Evolutionary conservation across 805 yeast species (phyloP).

Genomic region (Starmera quercuum): DNA sequence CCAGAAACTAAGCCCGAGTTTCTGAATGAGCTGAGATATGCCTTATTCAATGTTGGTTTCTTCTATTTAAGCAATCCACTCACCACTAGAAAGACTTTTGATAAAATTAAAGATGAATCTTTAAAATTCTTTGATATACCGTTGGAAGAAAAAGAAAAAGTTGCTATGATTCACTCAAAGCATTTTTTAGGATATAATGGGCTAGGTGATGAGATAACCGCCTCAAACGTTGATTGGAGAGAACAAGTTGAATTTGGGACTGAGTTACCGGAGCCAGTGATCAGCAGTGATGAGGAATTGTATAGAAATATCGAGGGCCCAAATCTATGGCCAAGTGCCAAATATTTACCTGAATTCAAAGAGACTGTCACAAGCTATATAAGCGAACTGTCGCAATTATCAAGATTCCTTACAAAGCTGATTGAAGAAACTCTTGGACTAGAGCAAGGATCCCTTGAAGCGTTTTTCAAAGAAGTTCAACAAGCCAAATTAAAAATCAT

Average conservation of each 20-base stretch:
- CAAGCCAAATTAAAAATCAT: conserved; percentile 32
- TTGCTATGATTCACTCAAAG: conserved; percentile 34
- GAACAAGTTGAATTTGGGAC: conserved; percentile 42
- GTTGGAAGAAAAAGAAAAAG: conserved; percentile 26
- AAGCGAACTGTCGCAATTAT: conserved; percentile 35
- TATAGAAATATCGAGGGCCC: conserved; percentile 41
- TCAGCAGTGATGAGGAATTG: conserved; percentile 19
- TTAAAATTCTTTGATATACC: conserved; percentile 32
- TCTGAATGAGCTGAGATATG: conserved; percentile 44
- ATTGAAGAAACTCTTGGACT: conserved; percentile 52
- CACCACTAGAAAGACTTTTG: conserved; percentile 16
- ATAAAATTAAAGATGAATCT: conserved; percentile 23
- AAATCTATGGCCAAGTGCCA: conserved; percentile 35
- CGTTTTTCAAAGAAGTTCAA: conserved; percentile 39
- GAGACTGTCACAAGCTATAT: conserved; percentile 27
- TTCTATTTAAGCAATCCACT: conserved; percentile 39
- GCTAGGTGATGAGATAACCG: conserved; percentile 39
- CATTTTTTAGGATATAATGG: conserved; percentile 41
- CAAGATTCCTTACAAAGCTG: conserved; percentile 33
- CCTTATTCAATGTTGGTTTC: conserved; percentile 40
- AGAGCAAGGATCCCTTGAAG: conserved; percentile 33
- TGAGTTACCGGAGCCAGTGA: conserved; percentile 38
- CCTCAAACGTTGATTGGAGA: conserved; percentile 38
- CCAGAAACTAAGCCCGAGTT: conserved; percentile 35
- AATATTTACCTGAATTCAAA: conserved; percentile 27